These are phyloP conservation scores for Scenedesmus sp. DNA, from an alignment of 163 green algal species.

Conservation along the genomic window DNA sequence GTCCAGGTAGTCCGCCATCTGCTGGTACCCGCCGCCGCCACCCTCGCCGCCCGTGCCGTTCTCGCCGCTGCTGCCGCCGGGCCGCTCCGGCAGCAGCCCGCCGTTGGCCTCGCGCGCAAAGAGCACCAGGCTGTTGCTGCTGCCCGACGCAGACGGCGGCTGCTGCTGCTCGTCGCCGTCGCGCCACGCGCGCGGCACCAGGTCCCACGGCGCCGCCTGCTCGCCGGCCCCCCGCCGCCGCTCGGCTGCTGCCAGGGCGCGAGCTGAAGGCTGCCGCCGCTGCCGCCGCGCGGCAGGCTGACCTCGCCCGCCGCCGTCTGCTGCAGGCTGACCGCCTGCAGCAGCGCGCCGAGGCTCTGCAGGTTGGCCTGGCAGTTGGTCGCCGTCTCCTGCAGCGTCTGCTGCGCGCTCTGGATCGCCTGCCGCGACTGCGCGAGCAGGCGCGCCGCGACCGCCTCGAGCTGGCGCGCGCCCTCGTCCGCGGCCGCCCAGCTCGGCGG, in stretches of 20 bases:
- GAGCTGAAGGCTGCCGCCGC: conserved; percentile 27
- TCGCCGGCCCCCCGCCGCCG: not conserved
- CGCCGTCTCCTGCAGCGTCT: conserved; percentile 68
- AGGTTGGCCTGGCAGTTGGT: conserved; percentile 85
- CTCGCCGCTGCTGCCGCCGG: not conserved
- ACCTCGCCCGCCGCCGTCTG: conserved; percentile 1
- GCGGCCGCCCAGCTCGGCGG: conserved; percentile 14
- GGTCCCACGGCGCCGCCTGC: not conserved
- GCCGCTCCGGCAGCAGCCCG: conserved; percentile 22
- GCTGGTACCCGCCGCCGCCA: conserved; percentile 24
- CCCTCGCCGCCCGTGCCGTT: not conserved
- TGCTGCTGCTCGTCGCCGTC: not conserved
- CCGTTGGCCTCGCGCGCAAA: conserved; percentile 6
- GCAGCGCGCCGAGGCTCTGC: conserved; percentile 57
- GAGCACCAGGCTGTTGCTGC: conserved; percentile 1
- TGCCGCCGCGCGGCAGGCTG: conserved; percentile 5
- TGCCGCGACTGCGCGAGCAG: conserved; percentile 28
- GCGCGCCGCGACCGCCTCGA: conserved; percentile 54
- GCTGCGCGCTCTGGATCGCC: conserved; percentile 57
- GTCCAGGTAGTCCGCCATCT: conserved; percentile 43
- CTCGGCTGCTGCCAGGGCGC: conserved; percentile 31
- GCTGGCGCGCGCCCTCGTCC: conserved; percentile 50
- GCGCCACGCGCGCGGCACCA: conserved; percentile 31
- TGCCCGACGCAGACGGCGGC: not conserved
- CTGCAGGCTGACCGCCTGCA: conserved; percentile 54